Percentiles rank a stretch among this genome's conserved stretches.
phyloP scores from a whole-genome alignment of 192 early-diverging fungal genomes.

The Backusella sp. region DNA sequence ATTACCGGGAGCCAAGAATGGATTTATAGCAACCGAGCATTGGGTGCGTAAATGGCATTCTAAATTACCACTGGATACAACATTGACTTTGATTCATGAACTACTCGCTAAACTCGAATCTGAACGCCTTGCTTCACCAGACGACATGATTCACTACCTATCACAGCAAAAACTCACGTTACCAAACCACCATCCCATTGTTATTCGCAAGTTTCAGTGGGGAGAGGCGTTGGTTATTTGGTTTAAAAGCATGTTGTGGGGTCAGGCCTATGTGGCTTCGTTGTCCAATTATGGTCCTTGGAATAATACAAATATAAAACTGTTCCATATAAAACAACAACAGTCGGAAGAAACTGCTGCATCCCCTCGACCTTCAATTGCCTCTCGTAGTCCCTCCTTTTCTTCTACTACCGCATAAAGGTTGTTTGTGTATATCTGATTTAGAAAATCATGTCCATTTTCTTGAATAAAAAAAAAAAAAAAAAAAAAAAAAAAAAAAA shows the following conservation, averaged over 20 bases:
- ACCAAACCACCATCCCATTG: slow-evolving; percentile 44
- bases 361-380: neutral
- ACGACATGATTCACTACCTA: neutral
- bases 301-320: slow-evolving; percentile 57
- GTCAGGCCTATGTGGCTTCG: slow-evolving; percentile 59
- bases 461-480: no score
- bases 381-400: neutral
- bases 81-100: neutral
- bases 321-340: slow-evolving; percentile 49
- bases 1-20: slow-evolving; percentile 6
- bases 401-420: neutral
- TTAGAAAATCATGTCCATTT: no score
- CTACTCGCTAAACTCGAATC: neutral
- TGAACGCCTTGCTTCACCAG: no score
- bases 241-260: slow-evolving; percentile 68
- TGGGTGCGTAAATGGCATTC: slow-evolving; percentile 29
- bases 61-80: neutral
- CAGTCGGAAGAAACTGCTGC: neutral
- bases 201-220: slow-evolving; percentile 56
- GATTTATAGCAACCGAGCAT: slow-evolving; percentile 14
- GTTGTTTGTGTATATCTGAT: no score
- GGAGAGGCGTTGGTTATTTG: slow-evolving; percentile 59
- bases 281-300: slow-evolving; percentile 56
- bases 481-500: no score
- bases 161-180: neutral